Percentiles rank a stretch among this genome's conserved stretches.
Conservation (phyloP, 2,329 filamentous ascomycete species). For the Colletotrichum plurivorum region DNA sequence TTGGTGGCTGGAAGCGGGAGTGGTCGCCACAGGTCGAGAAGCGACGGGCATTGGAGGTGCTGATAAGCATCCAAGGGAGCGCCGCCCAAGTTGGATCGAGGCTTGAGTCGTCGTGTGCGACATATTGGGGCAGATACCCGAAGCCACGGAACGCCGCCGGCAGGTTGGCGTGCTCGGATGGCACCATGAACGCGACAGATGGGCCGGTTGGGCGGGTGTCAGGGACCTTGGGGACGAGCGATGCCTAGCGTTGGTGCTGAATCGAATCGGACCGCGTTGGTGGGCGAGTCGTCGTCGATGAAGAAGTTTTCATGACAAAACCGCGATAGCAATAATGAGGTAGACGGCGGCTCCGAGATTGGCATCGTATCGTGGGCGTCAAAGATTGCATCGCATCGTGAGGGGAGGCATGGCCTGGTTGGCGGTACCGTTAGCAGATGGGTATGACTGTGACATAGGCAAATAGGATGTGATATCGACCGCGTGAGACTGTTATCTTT, state of each 20-base stretch:
- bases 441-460: slow-evolving; percentile 11
- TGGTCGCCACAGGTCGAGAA: slow-evolving; percentile 6
- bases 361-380: slow-evolving; percentile 22
- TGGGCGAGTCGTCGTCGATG: not conserved
- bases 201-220: slow-evolving; percentile 9
- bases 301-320: slow-evolving; percentile 20
- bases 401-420: no score
- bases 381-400: not conserved
- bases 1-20: not conserved
- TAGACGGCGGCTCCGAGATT: slow-evolving; percentile 10
- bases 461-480: not conserved
- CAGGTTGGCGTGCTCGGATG: slow-evolving; percentile 21
- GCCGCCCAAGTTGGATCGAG: not conserved
- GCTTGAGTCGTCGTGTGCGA: slow-evolving; percentile 14
- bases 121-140: slow-evolving; percentile 38
- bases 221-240: not conserved
- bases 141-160: slow-evolving; percentile 28
- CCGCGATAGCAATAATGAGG: not conserved
- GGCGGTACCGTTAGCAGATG: slow-evolving; percentile 19
- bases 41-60: not conserved
- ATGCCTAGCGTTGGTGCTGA: not conserved
- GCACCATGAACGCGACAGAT: slow-evolving; percentile 8
- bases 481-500: slow-evolving; percentile 36
- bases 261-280: not conserved
- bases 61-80: slow-evolving; percentile 12